Conservation (phyloP, 1,284 basidiomycete genomes). For the Phylloporus gajari region DNA sequence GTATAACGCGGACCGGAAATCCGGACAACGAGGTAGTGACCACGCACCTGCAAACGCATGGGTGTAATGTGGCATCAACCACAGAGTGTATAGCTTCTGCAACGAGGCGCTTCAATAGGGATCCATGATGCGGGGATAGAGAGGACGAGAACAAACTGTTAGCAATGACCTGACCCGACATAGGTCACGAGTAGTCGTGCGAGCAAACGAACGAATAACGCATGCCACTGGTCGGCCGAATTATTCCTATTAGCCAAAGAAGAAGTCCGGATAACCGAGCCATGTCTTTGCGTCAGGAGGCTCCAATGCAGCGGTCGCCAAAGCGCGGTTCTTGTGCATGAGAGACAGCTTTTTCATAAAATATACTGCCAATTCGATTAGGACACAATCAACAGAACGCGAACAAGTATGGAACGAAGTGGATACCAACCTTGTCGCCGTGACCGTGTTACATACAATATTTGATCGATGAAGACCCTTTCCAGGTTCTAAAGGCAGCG, state of each 20-base stretch:
- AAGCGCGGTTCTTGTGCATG: slow-evolving; percentile 95
- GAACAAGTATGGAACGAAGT: slow-evolving; percentile 84
- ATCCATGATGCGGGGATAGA: slow-evolving; percentile 85
- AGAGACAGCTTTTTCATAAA: slow-evolving; percentile 87
- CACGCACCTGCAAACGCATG: slow-evolving; percentile 59
- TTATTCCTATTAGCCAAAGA: slow-evolving; percentile 80
- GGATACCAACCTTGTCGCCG: slow-evolving; percentile 68
- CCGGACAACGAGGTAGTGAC: slow-evolving; percentile 75
- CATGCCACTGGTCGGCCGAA: slow-evolving; percentile 96
- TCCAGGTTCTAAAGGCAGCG: slow-evolving; percentile 66
- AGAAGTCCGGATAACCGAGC: slow-evolving; percentile 89
- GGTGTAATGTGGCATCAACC: slow-evolving; percentile 72
- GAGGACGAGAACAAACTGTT: slow-evolving; percentile 92
- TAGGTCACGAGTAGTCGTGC: slow-evolving; percentile 87
- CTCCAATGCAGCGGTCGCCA: slow-evolving; percentile 77
- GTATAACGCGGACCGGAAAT: slow-evolving; percentile 66
- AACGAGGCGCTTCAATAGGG: slow-evolving; percentile 84
- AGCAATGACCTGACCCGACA: slow-evolving; percentile 82
- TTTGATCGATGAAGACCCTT: slow-evolving; percentile 90
- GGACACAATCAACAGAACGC: slow-evolving; percentile 87
- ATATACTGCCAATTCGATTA: slow-evolving; percentile 77
- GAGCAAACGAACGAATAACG: slow-evolving; percentile 89
- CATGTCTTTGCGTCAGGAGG: slow-evolving; percentile 83
- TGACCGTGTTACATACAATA: slow-evolving; percentile 76
- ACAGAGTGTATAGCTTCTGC: slow-evolving; percentile 93